phyloP scores from a whole-genome alignment of 371 early-diverging fungal genomes.

The Rhizopus stolonifer region DNA sequence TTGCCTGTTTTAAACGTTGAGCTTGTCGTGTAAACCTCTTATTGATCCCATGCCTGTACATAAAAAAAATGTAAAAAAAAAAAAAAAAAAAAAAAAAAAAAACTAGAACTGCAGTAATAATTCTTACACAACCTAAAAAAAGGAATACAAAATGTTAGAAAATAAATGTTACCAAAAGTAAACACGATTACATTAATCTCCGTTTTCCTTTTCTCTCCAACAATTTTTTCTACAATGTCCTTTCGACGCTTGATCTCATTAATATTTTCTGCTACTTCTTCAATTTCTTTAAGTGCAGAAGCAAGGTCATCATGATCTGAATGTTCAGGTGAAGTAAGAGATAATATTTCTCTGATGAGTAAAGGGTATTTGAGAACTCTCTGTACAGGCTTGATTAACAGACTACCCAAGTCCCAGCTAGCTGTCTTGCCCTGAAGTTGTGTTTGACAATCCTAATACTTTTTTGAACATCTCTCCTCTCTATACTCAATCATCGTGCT shows the following conservation, averaged over 20 bases:
- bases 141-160: not conserved
- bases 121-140: conserved; percentile 44
- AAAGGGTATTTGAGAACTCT: conserved; percentile 81
- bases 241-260: conserved; percentile 85
- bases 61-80: not conserved
- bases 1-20: conserved; percentile 53
- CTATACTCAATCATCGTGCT: not conserved
- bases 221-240: conserved; percentile 85
- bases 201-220: conserved; percentile 65
- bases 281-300: conserved; percentile 55
- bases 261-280: conserved; percentile 77
- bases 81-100: not conserved
- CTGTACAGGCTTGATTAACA: conserved; percentile 87
- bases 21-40: conserved; percentile 70
- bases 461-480: not conserved
- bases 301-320: conserved; percentile 58
- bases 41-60: conserved; percentile 67
- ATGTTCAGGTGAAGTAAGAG: conserved; percentile 58
- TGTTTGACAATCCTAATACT: conserved; percentile 44
- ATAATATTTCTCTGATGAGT: conserved; percentile 56
- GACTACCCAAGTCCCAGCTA: conserved; percentile 78
- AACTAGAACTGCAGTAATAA: not conserved
- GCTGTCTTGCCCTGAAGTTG: conserved; percentile 63
- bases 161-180: not conserved
- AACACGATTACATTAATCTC: conserved; percentile 59